A percentile compares a stretch with the other conserved stretches of the same genome.
Conservation (phyloP, 2,329 filamentous ascomycete species). For the Botrytis squamosa region DNA sequence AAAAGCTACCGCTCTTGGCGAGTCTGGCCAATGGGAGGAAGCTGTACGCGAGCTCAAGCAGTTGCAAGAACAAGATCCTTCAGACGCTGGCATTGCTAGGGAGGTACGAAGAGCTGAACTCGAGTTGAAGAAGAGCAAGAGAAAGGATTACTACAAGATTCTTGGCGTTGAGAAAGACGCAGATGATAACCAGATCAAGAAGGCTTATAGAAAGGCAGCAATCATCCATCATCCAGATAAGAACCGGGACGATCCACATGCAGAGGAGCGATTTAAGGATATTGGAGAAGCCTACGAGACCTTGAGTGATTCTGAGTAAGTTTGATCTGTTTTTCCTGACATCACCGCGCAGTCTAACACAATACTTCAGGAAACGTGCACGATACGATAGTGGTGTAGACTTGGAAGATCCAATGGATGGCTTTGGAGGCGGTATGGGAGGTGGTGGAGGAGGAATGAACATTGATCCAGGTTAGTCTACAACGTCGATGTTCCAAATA, state of each 20-base stretch:
- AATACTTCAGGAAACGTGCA: constrained; percentile 67
- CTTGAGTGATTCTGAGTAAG: constrained; percentile 87
- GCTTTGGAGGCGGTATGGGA: constrained; percentile 61
- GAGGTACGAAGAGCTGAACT: constrained; percentile 89
- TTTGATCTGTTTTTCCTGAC: constrained; percentile 33
- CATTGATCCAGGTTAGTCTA: constrained; percentile 35
- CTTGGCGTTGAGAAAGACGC: constrained; percentile 85
- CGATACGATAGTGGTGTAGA: constrained; percentile 92
- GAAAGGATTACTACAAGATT: constrained; percentile 99
- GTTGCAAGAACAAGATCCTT: constrained; percentile 77
- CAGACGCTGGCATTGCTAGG: constrained; percentile 75
- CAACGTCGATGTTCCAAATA: neutral
- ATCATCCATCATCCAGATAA: constrained; percentile 97
- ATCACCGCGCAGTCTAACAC: constrained; percentile 40
- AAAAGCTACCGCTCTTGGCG: constrained; percentile 84
- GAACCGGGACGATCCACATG: constrained; percentile 81
- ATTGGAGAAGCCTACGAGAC: constrained; percentile 96
- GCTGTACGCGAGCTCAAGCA: constrained; percentile 86
- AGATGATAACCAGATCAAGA: constrained; percentile 83
- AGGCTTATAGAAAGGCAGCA: constrained; percentile 92
- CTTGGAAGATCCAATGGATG: constrained; percentile 79
- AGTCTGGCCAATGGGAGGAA: constrained; percentile 87
- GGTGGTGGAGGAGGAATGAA: constrained; percentile 48
- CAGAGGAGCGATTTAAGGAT: constrained; percentile 94
- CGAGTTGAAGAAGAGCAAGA: constrained; percentile 94